Evolutionary conservation across 2,329 filamentous ascomycete species (phyloP), one percentile per base, ranked within the genome.

Genomic region (Trichophyton benhamiae): DNA sequence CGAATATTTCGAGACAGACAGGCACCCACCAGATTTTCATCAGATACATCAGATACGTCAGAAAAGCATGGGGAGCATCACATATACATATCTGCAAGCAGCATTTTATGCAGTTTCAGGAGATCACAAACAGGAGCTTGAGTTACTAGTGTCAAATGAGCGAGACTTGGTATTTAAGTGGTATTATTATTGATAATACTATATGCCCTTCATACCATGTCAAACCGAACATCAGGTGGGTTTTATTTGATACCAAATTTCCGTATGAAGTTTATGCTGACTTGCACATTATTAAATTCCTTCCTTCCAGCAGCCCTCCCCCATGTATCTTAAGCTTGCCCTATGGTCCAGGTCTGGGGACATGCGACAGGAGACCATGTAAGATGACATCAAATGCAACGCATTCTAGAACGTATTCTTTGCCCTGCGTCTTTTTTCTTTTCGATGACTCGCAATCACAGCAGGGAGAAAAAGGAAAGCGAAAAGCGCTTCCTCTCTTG

Each of bases 361-460:
- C 27, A 55, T 55, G 49, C 49, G n/a, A 55, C 49, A 55, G 27
- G 49, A 55, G 15, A 15, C 49, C 49, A 55, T 55, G 49, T 55
- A 55, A 27, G 49, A 55, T 55, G 49, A 55, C 49, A 55, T 55
- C 49, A 55, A 55, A 6, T 36, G 49, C 49, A 15, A 55, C n/a
- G 49, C 49, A 55, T 55, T 55, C 49, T 55, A 55, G 49, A 55
- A 55, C 49, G 17, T 11, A 55, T 49, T 49, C 46, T 49, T 25
- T 22, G 25, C 22, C 49, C 49, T 55, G 49, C 49, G 49, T n/a
- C 49, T 36, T 55, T 38, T 30, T 55, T 53, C 15, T 36, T 30
- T 55, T 53, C 15, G 20, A 49, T 22, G n/a, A 5, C 30, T 55
- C 30, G 30, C 25, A 17, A 33, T 33, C 48, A 17, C 1, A 55